Conservation (phyloP, 768 basidiomycete species). For the Leccinum rimulosum region DNA sequence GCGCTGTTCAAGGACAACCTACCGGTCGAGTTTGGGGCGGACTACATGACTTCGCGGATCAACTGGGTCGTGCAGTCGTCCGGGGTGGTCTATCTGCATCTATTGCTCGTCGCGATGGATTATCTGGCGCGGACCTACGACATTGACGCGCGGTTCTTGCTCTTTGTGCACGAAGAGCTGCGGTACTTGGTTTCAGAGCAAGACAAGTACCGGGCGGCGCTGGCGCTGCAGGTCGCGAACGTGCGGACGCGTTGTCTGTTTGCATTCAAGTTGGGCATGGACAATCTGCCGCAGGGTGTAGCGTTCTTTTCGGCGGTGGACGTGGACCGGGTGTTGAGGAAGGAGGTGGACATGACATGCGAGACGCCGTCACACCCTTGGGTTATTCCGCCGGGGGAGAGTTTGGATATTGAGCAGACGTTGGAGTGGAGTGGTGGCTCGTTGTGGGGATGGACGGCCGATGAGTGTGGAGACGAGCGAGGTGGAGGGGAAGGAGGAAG, state of each 20-base stretch:
- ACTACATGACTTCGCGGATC: slow-evolving; percentile 94
- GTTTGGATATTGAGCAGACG: slow-evolving; percentile 31
- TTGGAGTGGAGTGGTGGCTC: slow-evolving; percentile 73
- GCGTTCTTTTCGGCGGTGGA: slow-evolving; percentile 95
- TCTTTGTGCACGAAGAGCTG: slow-evolving; percentile 97
- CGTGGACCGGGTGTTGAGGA: slow-evolving; percentile 82
- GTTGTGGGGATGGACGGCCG: slow-evolving; percentile 53
- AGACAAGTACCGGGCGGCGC: slow-evolving; percentile 85
- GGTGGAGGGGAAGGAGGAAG: slow-evolving; percentile 6
- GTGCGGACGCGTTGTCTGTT: slow-evolving; percentile 93
- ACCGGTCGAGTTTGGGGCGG: slow-evolving; percentile 73
- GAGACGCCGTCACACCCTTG: slow-evolving; percentile 88
- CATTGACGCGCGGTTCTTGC: slow-evolving; percentile 89
- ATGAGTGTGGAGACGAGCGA: slow-evolving; percentile 38
- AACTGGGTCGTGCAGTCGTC: slow-evolving; percentile 99
- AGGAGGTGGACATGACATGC: slow-evolving; percentile 96
- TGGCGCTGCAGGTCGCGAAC: slow-evolving; percentile 94
- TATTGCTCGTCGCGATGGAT: slow-evolving; percentile 94
- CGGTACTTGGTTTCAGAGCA: slow-evolving; percentile 89
- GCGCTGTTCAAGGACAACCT: slow-evolving; percentile 91
- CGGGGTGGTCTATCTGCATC: slow-evolving; percentile 96
- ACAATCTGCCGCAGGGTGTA: slow-evolving; percentile 92
- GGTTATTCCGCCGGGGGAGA: slow-evolving; percentile 72
- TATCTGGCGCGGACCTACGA: slow-evolving; percentile 76
- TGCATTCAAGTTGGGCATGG: slow-evolving; percentile 89